Base-by-base conservation (phyloP, 345 rosid genomes). In the Laguncularia racemosa region DNA sequence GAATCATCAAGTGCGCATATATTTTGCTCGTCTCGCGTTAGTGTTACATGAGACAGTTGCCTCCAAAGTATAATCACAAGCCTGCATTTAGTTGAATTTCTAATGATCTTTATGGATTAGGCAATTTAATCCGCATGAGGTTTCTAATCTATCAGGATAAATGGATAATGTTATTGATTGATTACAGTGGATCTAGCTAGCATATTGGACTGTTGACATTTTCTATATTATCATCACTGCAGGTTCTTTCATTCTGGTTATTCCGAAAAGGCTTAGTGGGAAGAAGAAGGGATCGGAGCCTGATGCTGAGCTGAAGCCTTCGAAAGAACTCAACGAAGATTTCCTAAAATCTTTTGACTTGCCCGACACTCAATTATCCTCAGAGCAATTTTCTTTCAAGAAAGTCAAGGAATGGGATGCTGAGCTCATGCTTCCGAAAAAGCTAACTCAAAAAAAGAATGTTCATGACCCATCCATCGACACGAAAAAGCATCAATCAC, bases 351-450 rank as follows among this genome's bases (percentile, higher is more conserved):
- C 61, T 45, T 48, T 62, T 17, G 46, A 18, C 53, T 2, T 4
- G 19, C 14, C 58, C 9, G 66, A 62, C 6, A 14, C 46, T 18
- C 40, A 40, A 13, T 16, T 33, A 46, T 54, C 59, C 45, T 46
- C 66, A 12, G 19, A 19, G 16, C 44, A 62, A 28, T 56, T 54
- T 16, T 62, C 66, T 16, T 62, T 62, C 54, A 55, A 62, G 20
- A 62, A 55, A 53, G 66, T 62, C 12, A 53, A 62, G 43, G 46
- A 59, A 0, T 62, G 66, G 66, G 55, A 54, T 16, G 55, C 58
- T 14, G 59, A 62, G 3, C 38, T 62, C 46, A 3, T 48, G 38
- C 21, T 55, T 43, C 45, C 56, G 8, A 44, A 14, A 15, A 20
- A 40, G 16, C 55, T 38, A n/a, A 5, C 40, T 14, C 44, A 16